phyloP scores from a whole-genome alignment of 768 basidiomycete species.

The Podaxis mareebaensis region DNA sequence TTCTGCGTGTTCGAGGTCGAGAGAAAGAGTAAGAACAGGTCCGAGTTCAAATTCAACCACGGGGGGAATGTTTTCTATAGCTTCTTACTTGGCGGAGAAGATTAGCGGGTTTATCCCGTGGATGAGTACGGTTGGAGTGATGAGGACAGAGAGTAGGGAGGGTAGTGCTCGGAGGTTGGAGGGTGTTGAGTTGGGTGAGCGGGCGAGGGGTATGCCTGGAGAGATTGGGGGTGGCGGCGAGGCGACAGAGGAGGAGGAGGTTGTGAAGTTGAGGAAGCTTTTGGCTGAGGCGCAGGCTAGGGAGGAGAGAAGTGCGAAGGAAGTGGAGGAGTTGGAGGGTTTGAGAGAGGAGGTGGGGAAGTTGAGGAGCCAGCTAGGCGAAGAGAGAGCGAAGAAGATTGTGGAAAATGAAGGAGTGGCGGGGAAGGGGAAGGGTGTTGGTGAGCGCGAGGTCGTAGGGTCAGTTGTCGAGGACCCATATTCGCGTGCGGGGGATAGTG shows the following conservation, averaged over 20 bases:
- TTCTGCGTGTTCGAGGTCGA: not conserved
- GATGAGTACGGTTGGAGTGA: not conserved
- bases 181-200: not conserved
- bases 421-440: not conserved
- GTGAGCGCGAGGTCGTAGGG: not conserved
- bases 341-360: constrained; percentile 7
- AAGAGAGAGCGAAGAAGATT: not conserved
- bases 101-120: constrained; percentile 6
- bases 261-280: constrained; percentile 4
- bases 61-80: not conserved
- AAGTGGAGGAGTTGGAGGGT: constrained; percentile 4
- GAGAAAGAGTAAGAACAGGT: not conserved
- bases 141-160: not conserved
- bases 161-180: not conserved
- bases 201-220: not conserved
- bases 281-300: constrained; percentile 7
- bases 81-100: constrained; percentile 2
- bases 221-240: not conserved
- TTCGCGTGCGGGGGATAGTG: not conserved
- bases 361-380: constrained; percentile 4
- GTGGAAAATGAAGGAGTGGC: not conserved
- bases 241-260: not conserved
- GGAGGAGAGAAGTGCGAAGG: constrained; percentile 2
- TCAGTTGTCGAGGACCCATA: not conserved
- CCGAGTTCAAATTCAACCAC: not conserved